Evolutionary conservation across 495 filamentous ascomycete species (phyloP), one percentile per base, ranked within the genome.

Genomic region (Elasticomyces elasticus): DNA sequence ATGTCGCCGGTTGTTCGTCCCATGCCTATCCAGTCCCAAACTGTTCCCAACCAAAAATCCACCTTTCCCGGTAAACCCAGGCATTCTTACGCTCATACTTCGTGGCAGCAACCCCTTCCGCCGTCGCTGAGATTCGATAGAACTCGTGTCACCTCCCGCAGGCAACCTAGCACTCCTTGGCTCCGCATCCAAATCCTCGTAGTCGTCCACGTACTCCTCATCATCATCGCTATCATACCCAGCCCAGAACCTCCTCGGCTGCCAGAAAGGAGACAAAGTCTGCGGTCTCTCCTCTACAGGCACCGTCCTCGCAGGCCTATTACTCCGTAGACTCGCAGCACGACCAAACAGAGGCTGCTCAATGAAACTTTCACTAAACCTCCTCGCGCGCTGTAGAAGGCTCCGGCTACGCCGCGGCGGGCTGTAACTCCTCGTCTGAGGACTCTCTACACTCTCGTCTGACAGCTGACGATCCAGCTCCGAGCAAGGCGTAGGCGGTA

Each of bases 231-330:
- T 70, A 51, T 77, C 74, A 30, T 76, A 74, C 52, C 83, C 79
- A 26, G 86, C 82, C 75, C 80, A 85, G 64, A 86, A 87, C 23
- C 80, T 73, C 23, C 78, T 79, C 4, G 89, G 87, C 24, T 81
- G 77, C 89, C 89, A 94, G 67, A 85, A 84, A 1, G 88, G 87
- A 62, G 92, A 84, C 5, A 90, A 71, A 44, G 76, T 80, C 47
- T 73, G 75, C 17, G 53, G 53, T 19, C 53, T 10, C 31, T 76
- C 73, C 54, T 60, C 58, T 1, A 65, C 62, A 27, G 30, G 7
- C 13, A 20, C 27, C 11, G 25, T 51, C 61, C 20, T 64, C 65
- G 42, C 37, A 60, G 28, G 59, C 59, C 19, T 62, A 56, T 56
- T 51, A 42, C 44, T 58, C 58, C 35, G 52, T 46, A 66, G 24